phyloP scores from a whole-genome alignment of 1,284 basidiomycete genomes.

The Agaricales sp. region DNA sequence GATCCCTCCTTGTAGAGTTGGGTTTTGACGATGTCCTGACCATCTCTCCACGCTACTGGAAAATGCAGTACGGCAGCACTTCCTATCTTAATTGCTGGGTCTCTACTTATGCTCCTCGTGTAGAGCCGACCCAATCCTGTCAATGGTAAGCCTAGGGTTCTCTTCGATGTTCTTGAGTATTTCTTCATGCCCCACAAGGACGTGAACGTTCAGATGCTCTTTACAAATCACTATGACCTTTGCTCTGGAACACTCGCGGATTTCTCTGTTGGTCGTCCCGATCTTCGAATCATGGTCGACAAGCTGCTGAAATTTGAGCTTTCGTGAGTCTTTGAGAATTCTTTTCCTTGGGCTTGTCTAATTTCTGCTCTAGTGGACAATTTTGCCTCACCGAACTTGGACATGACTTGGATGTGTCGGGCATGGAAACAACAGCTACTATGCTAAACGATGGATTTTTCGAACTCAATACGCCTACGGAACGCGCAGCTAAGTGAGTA shows the following conservation, averaged over 20 bases:
- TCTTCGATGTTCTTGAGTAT: no score
- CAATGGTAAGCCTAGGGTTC: neutral
- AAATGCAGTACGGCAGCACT: neutral
- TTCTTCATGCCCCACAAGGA: neutral
- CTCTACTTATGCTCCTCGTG: neutral
- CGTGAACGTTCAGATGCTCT: slow-evolving; percentile 13
- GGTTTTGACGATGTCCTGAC: neutral
- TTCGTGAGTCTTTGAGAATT: slow-evolving; percentile 17
- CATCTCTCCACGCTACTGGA: neutral
- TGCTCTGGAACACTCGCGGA: slow-evolving; percentile 28
- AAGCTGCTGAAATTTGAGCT: slow-evolving; percentile 19
- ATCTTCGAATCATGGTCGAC: slow-evolving; percentile 20
- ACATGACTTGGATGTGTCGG: slow-evolving; percentile 45
- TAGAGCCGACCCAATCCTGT: neutral
- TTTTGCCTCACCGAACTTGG: slow-evolving; percentile 45
- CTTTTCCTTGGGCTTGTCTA: slow-evolving; percentile 31
- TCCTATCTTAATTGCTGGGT: neutral
- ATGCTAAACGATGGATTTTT: slow-evolving; percentile 32
- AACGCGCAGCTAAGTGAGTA: slow-evolving; percentile 45
- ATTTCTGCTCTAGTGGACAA: slow-evolving; percentile 15
- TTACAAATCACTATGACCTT: slow-evolving; percentile 35
- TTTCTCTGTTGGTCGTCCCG: slow-evolving; percentile 19
- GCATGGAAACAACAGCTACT: slow-evolving; percentile 50
- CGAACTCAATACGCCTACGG: slow-evolving; percentile 40
- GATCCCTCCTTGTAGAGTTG: neutral